These are phyloP conservation scores for Leucosporidium scottii DNA, from an alignment of 768 basidiomycete species.

Conservation along the genomic window DNA sequence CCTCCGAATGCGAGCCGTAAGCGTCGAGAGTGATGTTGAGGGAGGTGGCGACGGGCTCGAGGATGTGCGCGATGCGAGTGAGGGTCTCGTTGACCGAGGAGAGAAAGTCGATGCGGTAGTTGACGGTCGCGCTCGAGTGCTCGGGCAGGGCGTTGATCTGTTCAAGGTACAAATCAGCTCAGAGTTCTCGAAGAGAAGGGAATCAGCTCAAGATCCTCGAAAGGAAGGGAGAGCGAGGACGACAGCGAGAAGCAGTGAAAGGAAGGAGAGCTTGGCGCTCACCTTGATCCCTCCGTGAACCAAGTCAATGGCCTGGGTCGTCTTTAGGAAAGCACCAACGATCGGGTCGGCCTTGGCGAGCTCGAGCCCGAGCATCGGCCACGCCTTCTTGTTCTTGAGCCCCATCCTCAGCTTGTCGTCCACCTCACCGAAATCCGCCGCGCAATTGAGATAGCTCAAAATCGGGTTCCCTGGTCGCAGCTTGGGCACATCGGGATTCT, in stretches of 20 bases:
- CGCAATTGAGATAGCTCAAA: constrained; percentile 53
- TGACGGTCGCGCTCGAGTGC: constrained; percentile 4
- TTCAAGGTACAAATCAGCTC: too few relatives aligned
- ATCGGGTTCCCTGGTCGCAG: constrained; percentile 40
- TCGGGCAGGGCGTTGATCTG: constrained; percentile 33
- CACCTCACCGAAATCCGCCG: constrained; percentile 56
- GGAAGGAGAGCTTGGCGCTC: background rate
- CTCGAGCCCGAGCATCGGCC: constrained; percentile 48
- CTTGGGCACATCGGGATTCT: constrained; percentile 49
- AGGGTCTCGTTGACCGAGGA: constrained; percentile 16
- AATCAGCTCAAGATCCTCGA: too few relatives aligned
- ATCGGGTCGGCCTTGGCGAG: constrained; percentile 43
- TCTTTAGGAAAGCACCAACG: constrained; percentile 42
- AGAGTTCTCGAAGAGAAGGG: too few relatives aligned
- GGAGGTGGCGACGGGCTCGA: constrained; percentile 12
- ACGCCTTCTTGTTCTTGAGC: constrained; percentile 37
- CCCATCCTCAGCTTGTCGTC: constrained; percentile 49
- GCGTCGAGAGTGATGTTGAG: constrained; percentile 19
- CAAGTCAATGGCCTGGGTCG: constrained; percentile 72
- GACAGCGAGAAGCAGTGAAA: too few relatives aligned
- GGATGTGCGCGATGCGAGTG: constrained; percentile 10
- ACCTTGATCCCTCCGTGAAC: constrained; percentile 38
- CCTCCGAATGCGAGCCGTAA: constrained; percentile 1
- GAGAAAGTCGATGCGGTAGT: constrained; percentile 32
- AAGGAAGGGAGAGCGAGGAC: too few relatives aligned